Conservation (phyloP, 441 rosid species). For the Gossypium davidsonii region DNA sequence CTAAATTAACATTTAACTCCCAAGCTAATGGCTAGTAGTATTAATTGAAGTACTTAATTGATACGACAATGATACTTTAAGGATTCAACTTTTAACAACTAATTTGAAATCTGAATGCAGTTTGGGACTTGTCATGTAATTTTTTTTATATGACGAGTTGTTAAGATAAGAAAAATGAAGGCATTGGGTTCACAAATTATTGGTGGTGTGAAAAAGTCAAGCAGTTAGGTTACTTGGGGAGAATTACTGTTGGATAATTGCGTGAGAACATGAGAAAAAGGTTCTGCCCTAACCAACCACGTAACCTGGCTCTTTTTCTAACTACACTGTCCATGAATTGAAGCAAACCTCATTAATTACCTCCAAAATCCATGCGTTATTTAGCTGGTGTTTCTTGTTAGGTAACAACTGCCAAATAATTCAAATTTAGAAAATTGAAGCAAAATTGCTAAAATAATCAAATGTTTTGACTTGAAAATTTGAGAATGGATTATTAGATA, state of each 20-base stretch:
- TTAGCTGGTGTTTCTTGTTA: neutral
- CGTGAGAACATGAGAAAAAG: neutral
- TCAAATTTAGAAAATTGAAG: neutral
- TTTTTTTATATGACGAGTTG: no score
- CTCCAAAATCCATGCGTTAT: neutral
- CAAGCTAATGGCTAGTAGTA: no score
- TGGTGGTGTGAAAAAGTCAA: neutral
- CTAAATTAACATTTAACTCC: no score
- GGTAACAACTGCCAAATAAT: neutral
- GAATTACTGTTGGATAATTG: neutral
- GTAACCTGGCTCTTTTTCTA: neutral
- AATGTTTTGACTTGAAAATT: no score
- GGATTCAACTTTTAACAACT: no score
- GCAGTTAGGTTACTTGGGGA: neutral
- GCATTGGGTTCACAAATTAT: neutral
- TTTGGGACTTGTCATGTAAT: no score
- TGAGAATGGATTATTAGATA: no score
- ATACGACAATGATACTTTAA: no score
- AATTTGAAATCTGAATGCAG: no score
- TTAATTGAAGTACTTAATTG: no score
- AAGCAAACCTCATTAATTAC: neutral
- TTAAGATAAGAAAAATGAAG: neutral
- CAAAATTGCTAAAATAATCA: no score
- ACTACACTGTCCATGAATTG: neutral
- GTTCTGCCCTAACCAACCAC: neutral